Conservation (phyloP, 495 filamentous ascomycete species). For the Aspergillus funiculosus region DNA sequence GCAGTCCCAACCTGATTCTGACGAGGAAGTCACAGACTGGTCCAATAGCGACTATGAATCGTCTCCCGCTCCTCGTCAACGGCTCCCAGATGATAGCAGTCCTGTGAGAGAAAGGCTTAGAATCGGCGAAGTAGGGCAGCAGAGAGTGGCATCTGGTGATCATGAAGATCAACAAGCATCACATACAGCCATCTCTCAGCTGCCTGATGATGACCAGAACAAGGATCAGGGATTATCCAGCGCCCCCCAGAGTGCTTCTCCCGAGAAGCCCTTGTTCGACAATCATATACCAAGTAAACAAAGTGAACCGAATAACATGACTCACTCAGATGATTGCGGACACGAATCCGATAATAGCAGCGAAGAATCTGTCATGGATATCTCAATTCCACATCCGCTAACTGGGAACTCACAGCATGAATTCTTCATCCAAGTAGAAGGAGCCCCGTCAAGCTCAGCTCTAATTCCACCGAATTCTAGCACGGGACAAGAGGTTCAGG, state of each 20-base stretch:
- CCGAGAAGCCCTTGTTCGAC: too few species aligned
- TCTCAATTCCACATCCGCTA: constrained; percentile 47
- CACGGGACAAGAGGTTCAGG: constrained; percentile 28
- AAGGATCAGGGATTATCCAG: background rate
- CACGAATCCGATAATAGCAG: constrained; percentile 26
- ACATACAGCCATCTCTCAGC: background rate
- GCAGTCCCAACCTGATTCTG: too few species aligned
- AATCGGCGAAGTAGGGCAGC: background rate
- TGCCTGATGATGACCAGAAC: background rate
- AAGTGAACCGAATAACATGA: background rate
- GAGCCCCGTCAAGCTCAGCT: constrained; percentile 22
- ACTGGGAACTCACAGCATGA: constrained; percentile 25
- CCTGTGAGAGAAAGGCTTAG: constrained; percentile 11
- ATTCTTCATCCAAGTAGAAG: constrained; percentile 25
- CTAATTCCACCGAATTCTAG: constrained; percentile 20
- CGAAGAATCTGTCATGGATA: constrained; percentile 51
- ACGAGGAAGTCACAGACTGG: constrained; percentile 15
- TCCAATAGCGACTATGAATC: constrained; percentile 10
- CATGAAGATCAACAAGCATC: background rate
- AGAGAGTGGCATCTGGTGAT: background rate
- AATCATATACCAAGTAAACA: too few species aligned
- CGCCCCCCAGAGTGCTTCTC: too few species aligned
- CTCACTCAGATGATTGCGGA: background rate
- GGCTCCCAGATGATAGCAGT: constrained; percentile 26
- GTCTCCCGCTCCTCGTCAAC: constrained; percentile 2